Percentiles rank a stretch among this genome's conserved stretches.
phyloP scores from a whole-genome alignment of 768 basidiomycete species.

The Phaeotremella fagi region DNA sequence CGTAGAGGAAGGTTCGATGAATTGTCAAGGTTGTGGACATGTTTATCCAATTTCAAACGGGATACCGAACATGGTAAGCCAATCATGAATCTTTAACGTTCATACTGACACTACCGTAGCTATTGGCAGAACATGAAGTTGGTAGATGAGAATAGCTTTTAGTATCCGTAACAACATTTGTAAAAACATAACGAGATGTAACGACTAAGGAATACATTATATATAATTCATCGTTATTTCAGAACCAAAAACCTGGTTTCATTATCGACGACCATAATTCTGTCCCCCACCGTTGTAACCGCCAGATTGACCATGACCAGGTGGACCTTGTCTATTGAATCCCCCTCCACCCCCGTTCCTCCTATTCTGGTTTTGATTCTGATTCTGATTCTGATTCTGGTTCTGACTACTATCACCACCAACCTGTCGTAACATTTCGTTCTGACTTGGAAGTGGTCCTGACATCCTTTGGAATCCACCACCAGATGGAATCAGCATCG shows the following conservation, averaged over 20 bases:
- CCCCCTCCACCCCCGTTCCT: background rate
- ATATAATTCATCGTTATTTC: too few species aligned
- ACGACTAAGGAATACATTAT: too few species aligned
- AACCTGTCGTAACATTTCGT: conserved; percentile 53
- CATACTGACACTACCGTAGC: conserved; percentile 50
- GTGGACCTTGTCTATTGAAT: conserved; percentile 2
- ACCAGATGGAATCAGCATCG: background rate
- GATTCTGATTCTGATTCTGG: conserved; percentile 22
- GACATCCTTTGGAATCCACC: conserved; percentile 20
- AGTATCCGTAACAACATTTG: conserved; percentile 48
- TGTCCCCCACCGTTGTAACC: conserved; percentile 8
- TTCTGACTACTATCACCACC: conserved; percentile 4
- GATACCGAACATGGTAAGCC: conserved; percentile 91
- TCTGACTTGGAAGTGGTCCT: conserved; percentile 54
- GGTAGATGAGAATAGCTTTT: conserved; percentile 53
- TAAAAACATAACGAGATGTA: background rate
- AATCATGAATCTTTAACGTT: background rate
- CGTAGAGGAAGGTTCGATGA: conserved; percentile 85
- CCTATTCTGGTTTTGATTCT: background rate
- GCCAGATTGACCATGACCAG: conserved; percentile 5
- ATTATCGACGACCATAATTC: conserved; percentile 9
- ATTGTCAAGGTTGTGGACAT: conserved; percentile 86
- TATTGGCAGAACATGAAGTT: conserved; percentile 83
- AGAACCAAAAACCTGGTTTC: too few species aligned
- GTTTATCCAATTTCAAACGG: conserved; percentile 85